Base-by-base conservation (phyloP, 768 basidiomycete species). In the Sporobolomyces roseus region DNA sequence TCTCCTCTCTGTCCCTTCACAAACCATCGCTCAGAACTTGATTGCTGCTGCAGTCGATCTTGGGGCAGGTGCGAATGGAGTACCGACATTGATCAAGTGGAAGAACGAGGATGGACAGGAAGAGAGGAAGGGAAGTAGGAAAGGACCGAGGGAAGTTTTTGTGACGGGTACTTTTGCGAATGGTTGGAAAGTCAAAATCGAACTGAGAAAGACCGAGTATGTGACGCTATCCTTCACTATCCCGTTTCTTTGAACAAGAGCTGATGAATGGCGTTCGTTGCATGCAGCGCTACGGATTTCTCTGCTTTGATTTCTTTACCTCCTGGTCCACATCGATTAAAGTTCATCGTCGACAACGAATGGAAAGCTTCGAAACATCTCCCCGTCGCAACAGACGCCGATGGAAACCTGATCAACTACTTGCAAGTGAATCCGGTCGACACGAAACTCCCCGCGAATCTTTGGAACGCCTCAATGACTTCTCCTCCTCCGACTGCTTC, bases 271-370 rank as follows among this genome's bases (percentile, higher is more conserved):
- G 46, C 25, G 3, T 35, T 17, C 13, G 29, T 32, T 14, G 0
- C 19, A 8, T 6, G 25, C 60, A 72, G 71, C 61, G 19, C 71
- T 17, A 59, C 63, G n/a, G 75, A 77, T 59, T 77, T 77, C 66
- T 70, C 76, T 16, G 74, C 73, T 5, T 65, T 77, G 43, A 74
- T 77, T 66, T 73, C 71, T 1, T 84, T 98, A 1, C 85, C 86
- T 14, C 91, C 92, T 0, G 94, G 94, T 21, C 92, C 92, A 0
- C 92, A 97, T 77, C 90, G 93, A 72, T 83, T 97, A 77, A 90
- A 93, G 65, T 98, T 96, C 82, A 85, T 97, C 72, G 90, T 98
- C 68, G 94, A 98, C 78, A 90, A 88, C 53, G 84, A 86, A 52
- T 91, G 88, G 86, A 85, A 88, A 68, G 85, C 81, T 61, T 80